These are phyloP conservation scores for Didymella pinodella DNA, from an alignment of 2,329 filamentous ascomycete genomes.

Conservation along the genomic window DNA sequence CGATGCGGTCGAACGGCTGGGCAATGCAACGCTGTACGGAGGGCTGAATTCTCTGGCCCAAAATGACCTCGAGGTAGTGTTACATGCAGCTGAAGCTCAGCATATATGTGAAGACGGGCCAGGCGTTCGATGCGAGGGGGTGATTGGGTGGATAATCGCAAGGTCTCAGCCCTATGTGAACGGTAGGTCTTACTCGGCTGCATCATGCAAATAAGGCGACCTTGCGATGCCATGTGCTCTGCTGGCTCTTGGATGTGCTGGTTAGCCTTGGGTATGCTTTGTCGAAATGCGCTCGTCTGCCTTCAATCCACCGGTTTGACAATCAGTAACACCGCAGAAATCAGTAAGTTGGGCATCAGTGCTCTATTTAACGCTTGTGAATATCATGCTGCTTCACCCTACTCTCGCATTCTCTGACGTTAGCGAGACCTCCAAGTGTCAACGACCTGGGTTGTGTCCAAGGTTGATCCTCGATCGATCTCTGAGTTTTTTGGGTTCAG, in stretches of 20 bases:
- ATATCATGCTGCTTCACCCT: neutral
- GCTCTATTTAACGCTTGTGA: neutral
- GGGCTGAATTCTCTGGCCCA: neutral
- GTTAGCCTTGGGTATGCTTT: neutral
- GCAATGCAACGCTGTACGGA: conserved; percentile 21
- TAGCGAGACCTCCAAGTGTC: neutral
- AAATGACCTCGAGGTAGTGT: neutral
- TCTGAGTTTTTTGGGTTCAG: neutral
- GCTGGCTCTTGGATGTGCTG: conserved; percentile 4
- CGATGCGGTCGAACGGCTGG: conserved; percentile 7
- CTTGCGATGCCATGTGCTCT: conserved; percentile 12
- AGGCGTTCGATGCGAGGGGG: neutral
- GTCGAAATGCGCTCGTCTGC: neutral
- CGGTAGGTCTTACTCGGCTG: conserved; percentile 18
- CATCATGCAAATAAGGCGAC: conserved; percentile 7
- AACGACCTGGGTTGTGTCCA: neutral
- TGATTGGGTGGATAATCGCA: conserved; percentile 13
- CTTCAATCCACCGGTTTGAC: neutral
- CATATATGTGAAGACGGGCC: conserved; percentile 9
- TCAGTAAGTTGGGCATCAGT: neutral
- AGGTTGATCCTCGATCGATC: neutral
- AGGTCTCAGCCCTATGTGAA: conserved; percentile 19
- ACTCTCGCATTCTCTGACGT: neutral
- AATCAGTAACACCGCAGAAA: neutral
- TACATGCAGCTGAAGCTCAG: conserved; percentile 22